Evolutionary conservation across 805 yeast species (phyloP).

Genomic region (Kodamaea restingae): DNA sequence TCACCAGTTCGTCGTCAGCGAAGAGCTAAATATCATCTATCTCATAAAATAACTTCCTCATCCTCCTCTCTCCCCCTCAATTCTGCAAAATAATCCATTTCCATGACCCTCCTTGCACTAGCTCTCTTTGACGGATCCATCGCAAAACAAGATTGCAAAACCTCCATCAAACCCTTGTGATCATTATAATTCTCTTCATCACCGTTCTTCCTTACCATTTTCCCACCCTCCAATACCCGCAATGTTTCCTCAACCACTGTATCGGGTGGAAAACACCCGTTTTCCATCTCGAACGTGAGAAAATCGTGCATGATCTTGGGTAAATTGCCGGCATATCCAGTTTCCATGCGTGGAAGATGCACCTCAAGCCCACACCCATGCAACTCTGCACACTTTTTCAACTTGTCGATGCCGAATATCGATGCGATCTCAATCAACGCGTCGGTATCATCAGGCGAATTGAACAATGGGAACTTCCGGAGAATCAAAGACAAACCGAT

Average conservation of each 20-base stretch:
- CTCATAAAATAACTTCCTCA: constrained; percentile 31
- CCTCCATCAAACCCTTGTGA: constrained; percentile 47
- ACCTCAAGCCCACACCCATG: constrained; percentile 87
- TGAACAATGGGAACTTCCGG: constrained; percentile 87
- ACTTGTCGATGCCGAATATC: constrained; percentile 69
- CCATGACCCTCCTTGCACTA: constrained; percentile 54
- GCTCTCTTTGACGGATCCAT: constrained; percentile 56
- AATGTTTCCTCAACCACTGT: constrained; percentile 69
- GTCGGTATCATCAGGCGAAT: constrained; percentile 89
- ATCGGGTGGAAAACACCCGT: constrained; percentile 63
- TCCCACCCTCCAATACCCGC: constrained; percentile 33
- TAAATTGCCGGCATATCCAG: constrained; percentile 25
- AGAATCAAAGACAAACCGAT: constrained; percentile 73
- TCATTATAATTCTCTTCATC: constrained; percentile 31
- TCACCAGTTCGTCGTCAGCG: too few relatives aligned
- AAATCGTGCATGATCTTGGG: constrained; percentile 27
- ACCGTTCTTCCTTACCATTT: constrained; percentile 23
- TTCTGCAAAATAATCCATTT: constrained; percentile 57
- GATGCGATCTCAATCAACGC: constrained; percentile 81
- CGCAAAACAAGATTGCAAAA: constrained; percentile 54
- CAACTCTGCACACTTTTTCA: constrained; percentile 72
- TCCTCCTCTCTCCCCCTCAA: constrained; percentile 24
- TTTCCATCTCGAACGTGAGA: constrained; percentile 42
- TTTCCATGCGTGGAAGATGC: constrained; percentile 18
- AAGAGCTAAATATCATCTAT: too few relatives aligned